Evolutionary conservation across 2,329 filamentous ascomycete genomes (phyloP).

Genomic region (Elsinoe necatrix): DNA sequence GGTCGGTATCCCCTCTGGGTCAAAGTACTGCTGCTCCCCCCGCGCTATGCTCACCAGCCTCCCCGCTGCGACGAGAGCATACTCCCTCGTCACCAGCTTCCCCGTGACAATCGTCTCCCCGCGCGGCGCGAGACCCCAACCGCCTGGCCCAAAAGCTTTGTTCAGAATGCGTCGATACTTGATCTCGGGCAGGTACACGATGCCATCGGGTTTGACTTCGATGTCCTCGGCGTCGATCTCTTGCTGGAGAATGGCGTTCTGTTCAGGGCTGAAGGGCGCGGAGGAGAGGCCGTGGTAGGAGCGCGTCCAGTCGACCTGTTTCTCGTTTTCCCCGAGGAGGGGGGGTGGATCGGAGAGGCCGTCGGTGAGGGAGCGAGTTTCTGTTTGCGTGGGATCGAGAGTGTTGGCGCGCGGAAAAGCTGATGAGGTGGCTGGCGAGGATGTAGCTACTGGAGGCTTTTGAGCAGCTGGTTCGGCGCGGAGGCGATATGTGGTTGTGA

Average conservation of each 20-base stretch:
- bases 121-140: slow-evolving; percentile 86
- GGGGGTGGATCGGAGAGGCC: slow-evolving; percentile 46
- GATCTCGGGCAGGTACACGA: slow-evolving; percentile 94
- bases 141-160: slow-evolving; percentile 83
- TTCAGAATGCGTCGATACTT: slow-evolving; percentile 92
- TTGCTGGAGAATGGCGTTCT: slow-evolving; percentile 58
- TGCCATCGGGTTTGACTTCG: slow-evolving; percentile 95
- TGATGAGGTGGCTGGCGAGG: slow-evolving; percentile 15
- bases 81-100: slow-evolving; percentile 77
- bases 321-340: slow-evolving; percentile 39
- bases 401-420: slow-evolving; percentile 19
- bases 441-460: slow-evolving; percentile 3
- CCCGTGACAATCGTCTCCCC: slow-evolving; percentile 79
- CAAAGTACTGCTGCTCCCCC: slow-evolving; percentile 92
- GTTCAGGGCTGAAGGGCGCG: slow-evolving; percentile 61
- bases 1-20: slow-evolving; percentile 79
- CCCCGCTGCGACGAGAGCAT: slow-evolving; percentile 80
- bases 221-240: slow-evolving; percentile 66
- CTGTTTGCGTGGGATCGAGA: slow-evolving; percentile 20
- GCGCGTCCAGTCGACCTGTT: slow-evolving; percentile 68
- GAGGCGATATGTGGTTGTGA: slow-evolving; percentile 3
- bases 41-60: slow-evolving; percentile 84
- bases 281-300: slow-evolving; percentile 74
- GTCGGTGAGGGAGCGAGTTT: slow-evolving; percentile 37
- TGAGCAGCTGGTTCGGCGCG: background rate